A percentile compares a stretch with the other conserved stretches of the same genome.
Conservation (phyloP, 495 filamentous ascomycete species). For the Trichoderma virens region DNA sequence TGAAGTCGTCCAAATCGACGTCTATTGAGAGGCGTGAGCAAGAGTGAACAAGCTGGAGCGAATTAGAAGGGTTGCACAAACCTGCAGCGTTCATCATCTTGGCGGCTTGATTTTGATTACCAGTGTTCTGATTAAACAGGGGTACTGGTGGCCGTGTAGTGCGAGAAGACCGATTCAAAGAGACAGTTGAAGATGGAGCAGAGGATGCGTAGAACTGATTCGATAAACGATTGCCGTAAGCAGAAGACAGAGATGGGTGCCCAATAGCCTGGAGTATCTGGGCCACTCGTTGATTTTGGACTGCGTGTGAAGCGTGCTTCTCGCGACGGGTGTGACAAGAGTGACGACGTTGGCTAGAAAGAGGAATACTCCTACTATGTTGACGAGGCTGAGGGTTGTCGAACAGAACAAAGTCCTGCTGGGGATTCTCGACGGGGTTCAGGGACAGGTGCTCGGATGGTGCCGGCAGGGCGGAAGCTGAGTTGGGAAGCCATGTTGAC, state of each 20-base stretch:
- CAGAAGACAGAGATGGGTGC: conserved; percentile 48
- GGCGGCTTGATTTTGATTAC: conserved; percentile 31
- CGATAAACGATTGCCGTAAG: conserved; percentile 47
- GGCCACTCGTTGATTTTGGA: conserved; percentile 50
- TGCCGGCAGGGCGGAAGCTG: conserved; percentile 52
- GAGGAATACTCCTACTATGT: conserved; percentile 37
- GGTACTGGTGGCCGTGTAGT: conserved; percentile 43
- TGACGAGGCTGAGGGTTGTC: conserved; percentile 35
- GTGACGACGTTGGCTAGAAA: conserved; percentile 31
- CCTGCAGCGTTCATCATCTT: conserved; percentile 43
- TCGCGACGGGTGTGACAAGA: conserved; percentile 19
- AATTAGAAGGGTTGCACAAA: conserved; percentile 17
- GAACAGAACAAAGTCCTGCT: conserved; percentile 52
- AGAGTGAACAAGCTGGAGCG: conserved; percentile 16
- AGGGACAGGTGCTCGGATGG: conserved; percentile 38
- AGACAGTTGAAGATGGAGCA: conserved; percentile 37
- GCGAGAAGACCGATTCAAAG: conserved; percentile 40
- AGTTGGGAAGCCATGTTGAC: conserved; percentile 54
- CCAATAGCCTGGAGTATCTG: conserved; percentile 53
- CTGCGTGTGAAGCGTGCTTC: conserved; percentile 25
- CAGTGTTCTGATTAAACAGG: conserved; percentile 42
- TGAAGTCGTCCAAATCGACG: conserved; percentile 42
- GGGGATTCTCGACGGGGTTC: conserved; percentile 28
- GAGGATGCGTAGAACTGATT: conserved; percentile 48
- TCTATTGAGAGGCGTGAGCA: conserved; percentile 40